phyloP scores from a whole-genome alignment of 2,329 filamentous ascomycete species.

The Teratosphaeriaceae sp. region DNA sequence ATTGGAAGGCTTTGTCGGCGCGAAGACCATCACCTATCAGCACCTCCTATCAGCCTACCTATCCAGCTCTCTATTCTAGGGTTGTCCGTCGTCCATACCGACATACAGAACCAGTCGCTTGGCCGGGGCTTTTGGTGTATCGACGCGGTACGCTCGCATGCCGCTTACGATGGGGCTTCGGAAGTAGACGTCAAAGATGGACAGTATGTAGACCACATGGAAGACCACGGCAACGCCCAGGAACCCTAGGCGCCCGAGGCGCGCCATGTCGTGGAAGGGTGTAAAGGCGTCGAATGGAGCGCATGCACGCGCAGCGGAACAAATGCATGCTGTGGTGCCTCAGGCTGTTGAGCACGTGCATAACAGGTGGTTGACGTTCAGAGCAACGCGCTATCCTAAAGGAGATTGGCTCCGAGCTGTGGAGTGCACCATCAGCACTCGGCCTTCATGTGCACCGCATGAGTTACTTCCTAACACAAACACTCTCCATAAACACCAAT shows the following conservation, averaged over 20 bases:
- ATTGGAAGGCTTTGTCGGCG: conserved; percentile 96
- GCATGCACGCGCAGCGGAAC: too few species aligned
- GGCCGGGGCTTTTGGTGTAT: conserved; percentile 66
- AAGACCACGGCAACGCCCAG: conserved; percentile 84
- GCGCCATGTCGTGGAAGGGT: conserved; percentile 36
- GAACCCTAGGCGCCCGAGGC: conserved; percentile 69
- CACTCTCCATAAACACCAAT: too few species aligned
- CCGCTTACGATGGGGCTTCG: conserved; percentile 95
- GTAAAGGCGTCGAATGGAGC: too few species aligned
- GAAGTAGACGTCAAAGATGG: conserved; percentile 98
- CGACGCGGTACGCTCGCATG: conserved; percentile 74
- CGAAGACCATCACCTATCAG: conserved; percentile 84
- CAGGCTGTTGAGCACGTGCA: too few species aligned
- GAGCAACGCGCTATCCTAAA: too few species aligned
- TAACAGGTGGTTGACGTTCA: too few species aligned
- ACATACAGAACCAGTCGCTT: conserved; percentile 90
- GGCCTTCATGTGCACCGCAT: too few species aligned
- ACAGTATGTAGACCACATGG: conserved; percentile 87
- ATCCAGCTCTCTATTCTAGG: too few species aligned
- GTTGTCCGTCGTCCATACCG: conserved; percentile 44
- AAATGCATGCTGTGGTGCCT: too few species aligned
- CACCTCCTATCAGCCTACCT: neutral
- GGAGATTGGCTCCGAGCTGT: too few species aligned
- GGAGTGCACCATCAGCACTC: too few species aligned
- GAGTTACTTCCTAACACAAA: too few species aligned